Evolutionary conservation across 2,329 filamentous ascomycete species (phyloP), one percentile per base, ranked within the genome.

Genomic region (Chaetomium globosum): DNA sequence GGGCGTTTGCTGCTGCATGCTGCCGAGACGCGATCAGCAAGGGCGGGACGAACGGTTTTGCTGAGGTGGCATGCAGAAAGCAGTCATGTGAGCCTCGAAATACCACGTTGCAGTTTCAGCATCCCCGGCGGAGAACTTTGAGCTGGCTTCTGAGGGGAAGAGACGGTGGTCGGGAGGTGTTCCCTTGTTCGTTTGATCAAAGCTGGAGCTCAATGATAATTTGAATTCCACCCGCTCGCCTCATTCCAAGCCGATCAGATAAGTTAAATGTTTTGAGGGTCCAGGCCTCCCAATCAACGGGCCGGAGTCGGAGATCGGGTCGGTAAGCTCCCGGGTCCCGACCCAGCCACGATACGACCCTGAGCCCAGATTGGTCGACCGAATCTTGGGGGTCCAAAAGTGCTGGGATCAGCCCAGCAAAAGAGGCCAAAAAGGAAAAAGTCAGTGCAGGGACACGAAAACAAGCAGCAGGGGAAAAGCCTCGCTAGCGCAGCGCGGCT

Each of bases 401-500:
- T 31, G 48, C 30, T 33, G 28, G 46, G 58, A 10, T 52, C 13
- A 51, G n/a, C 53, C n/a, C 23, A 31, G n/a, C 21, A 46, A 2
- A 31, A 43, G 43, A 33, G 46, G 31, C 36, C 31, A 52, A 61
- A 53, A 63, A 36, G 1, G n/a, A 63, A 58, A 39, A 64, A 49
- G 16, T 43, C 39, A 39, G 16, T 43, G 16, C 39, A 43, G n/a
- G 58, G 54, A 30, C 33, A 43, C 51, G 36, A 36, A 53, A 26
- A 36, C 26, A 16, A 60, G 58, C 31, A 36, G 53, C 54, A 62
- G 36, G 63, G 62, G 53, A 55, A 43, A 36, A 48, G 39, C 46
- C n/a, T 23, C 53, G 51, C 56, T 66, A 69, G 62, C 46, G 62
- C 48, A 43, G 49, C 53, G 65, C 71, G 69, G 71, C 61, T 71